A percentile compares a stretch with the other conserved stretches of the same genome.
These are phyloP conservation scores for Cryptosporidium meleagridis DNA, from an alignment of 169 alveolate species.

Conservation along the genomic window DNA sequence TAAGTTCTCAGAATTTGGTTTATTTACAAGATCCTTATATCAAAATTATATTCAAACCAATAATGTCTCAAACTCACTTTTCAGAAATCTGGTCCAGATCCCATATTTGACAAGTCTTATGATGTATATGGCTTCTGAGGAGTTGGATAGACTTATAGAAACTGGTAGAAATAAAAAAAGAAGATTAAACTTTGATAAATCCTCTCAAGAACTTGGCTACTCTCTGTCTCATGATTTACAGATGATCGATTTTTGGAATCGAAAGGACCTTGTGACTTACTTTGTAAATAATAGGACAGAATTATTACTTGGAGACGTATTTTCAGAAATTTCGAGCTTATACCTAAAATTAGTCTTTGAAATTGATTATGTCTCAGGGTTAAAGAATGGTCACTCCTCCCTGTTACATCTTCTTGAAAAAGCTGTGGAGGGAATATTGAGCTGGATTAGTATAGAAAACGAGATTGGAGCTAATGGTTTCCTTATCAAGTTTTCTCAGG, in stretches of 20 bases:
- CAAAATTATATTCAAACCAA: background rate
- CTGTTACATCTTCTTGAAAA: background rate
- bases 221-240: background rate
- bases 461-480: slow-evolving; percentile 6
- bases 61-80: background rate
- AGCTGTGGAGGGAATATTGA: slow-evolving; percentile 3
- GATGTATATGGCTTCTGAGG: background rate
- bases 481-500: background rate
- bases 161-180: slow-evolving; percentile 1
- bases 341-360: slow-evolving; percentile 1
- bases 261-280: slow-evolving; percentile 5
- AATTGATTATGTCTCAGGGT: background rate
- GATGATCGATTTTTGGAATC: slow-evolving; percentile 14
- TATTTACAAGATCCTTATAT: background rate
- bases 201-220: background rate
- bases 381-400: background rate
- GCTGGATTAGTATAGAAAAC: slow-evolving; percentile 12
- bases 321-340: background rate
- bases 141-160: background rate
- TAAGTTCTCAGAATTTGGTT: background rate
- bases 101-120: slow-evolving; percentile 14
- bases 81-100: slow-evolving; percentile 11
- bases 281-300: slow-evolving; percentile 1
- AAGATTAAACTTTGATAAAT: background rate
- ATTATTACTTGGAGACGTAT: background rate